Evolutionary conservation across 176 grass and related monocot genomes (phyloP).

Genomic region (Oropetium thomaeum): DNA sequence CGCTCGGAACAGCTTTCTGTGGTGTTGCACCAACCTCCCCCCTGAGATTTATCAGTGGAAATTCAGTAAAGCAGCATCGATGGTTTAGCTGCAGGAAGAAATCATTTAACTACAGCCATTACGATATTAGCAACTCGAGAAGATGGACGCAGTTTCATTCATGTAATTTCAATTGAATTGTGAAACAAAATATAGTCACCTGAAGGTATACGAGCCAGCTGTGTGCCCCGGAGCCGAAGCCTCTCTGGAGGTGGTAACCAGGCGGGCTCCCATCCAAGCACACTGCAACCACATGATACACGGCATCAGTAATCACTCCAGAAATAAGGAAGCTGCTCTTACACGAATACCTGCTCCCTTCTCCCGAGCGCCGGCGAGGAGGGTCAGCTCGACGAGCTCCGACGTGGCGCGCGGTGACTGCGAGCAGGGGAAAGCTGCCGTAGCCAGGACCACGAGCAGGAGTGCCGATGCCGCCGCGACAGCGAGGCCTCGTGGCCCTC

Average conservation of each 20-base stretch:
- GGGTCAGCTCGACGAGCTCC: slow-evolving; percentile 43
- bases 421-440: neutral
- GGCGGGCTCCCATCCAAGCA: slow-evolving; percentile 80
- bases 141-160: too few species aligned
- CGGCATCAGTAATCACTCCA: neutral
- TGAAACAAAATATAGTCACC: too few species aligned
- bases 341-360: slow-evolving; percentile 34
- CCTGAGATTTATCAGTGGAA: slow-evolving; percentile 35
- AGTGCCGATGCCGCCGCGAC: neutral
- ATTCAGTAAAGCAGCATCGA: neutral
- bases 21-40: slow-evolving; percentile 65
- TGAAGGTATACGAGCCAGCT: slow-evolving; percentile 71
- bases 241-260: slow-evolving; percentile 70
- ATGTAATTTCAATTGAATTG: too few species aligned
- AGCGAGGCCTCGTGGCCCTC: neutral
- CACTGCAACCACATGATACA: slow-evolving; percentile 32
- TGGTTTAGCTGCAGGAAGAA: neutral
- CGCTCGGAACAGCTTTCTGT: slow-evolving; percentile 39
- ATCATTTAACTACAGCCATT: neutral
- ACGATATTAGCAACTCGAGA: too few species aligned
- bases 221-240: slow-evolving; percentile 55
- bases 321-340: neutral
- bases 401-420: neutral
- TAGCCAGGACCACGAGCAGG: slow-evolving; percentile 6
- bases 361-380: slow-evolving; percentile 26